Conservation (phyloP, 2,329 filamentous ascomycete genomes). For the Clonostachys rosea region DNA sequence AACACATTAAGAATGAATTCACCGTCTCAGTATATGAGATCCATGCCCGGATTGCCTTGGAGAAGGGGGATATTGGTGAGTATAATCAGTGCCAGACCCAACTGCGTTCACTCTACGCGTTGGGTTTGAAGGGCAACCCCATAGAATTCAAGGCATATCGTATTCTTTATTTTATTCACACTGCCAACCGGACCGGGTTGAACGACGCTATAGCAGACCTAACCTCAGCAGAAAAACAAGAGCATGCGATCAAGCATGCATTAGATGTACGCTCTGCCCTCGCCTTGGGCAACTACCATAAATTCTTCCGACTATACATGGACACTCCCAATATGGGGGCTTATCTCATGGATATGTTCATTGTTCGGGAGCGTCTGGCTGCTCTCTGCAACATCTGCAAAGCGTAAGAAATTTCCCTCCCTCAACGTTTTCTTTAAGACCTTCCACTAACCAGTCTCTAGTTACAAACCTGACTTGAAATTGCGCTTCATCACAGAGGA, state of each 20-base stretch:
- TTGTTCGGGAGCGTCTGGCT: slow-evolving; percentile 84
- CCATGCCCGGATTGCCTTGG: slow-evolving; percentile 92
- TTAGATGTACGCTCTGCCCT: slow-evolving; percentile 86
- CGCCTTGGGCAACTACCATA: slow-evolving; percentile 94
- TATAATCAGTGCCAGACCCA: slow-evolving; percentile 99
- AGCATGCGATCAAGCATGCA: slow-evolving; percentile 82
- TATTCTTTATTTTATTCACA: slow-evolving; percentile 99
- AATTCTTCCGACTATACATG: slow-evolving; percentile 93
- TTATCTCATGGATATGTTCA: slow-evolving; percentile 99
- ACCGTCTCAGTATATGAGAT: slow-evolving; percentile 96
- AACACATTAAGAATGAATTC: slow-evolving; percentile 94
- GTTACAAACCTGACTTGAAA: slow-evolving; percentile 87
- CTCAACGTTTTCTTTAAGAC: neutral
- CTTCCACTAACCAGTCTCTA: slow-evolving; percentile 45
- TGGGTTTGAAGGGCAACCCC: slow-evolving; percentile 82
- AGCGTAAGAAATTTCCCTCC: slow-evolving; percentile 61
- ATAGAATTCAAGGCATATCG: slow-evolving; percentile 98
- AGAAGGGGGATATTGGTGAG: slow-evolving; percentile 99
- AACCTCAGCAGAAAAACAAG: slow-evolving; percentile 92
- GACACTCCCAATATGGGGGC: slow-evolving; percentile 95
- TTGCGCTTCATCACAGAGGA: slow-evolving; percentile 93
- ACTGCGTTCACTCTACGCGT: slow-evolving; percentile 83
- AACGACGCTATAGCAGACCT: slow-evolving; percentile 98
- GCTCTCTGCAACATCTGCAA: slow-evolving; percentile 90
- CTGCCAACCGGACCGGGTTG: slow-evolving; percentile 95